These are phyloP conservation scores for Ophioceras dolichostomum DNA, from an alignment of 2,329 filamentous ascomycete species.

Conservation along the genomic window DNA sequence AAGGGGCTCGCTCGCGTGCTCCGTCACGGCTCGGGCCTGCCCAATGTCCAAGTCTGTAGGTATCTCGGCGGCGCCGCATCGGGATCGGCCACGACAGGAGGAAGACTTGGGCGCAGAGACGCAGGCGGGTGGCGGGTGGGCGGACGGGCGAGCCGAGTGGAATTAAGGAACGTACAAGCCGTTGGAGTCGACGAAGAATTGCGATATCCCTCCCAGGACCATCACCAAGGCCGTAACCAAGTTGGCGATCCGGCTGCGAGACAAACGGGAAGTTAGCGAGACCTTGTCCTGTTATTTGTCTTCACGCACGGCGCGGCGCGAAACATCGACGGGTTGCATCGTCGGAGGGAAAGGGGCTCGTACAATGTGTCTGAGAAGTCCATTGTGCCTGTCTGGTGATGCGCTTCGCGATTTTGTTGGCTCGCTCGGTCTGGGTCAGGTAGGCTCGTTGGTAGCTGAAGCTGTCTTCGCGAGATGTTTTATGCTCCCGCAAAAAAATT, in stretches of 20 bases:
- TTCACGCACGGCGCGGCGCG: too few relatives aligned
- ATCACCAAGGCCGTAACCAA: conserved; percentile 77
- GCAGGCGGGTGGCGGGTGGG: not conserved
- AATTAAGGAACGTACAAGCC: conserved; percentile 41
- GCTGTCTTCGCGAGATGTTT: not conserved
- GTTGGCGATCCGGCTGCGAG: conserved; percentile 79
- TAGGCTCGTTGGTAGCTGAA: too few relatives aligned
- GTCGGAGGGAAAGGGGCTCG: not conserved
- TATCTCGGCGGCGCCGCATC: too few relatives aligned
- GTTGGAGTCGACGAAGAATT: conserved; percentile 48
- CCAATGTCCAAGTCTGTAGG: too few relatives aligned
- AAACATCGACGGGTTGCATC: too few relatives aligned
- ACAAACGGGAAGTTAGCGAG: too few relatives aligned
- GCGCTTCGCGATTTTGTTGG: not conserved
- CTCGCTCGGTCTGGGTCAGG: not conserved
- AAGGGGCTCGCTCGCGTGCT: too few relatives aligned
- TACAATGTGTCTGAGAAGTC: conserved; percentile 3
- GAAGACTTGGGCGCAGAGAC: too few relatives aligned
- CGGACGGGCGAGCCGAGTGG: conserved; percentile 8
- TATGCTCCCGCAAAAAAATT: too few relatives aligned
- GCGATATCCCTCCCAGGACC: conserved; percentile 68
- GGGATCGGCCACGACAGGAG: too few relatives aligned
- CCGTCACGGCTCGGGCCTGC: too few relatives aligned
- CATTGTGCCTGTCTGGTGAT: not conserved
- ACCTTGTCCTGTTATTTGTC: too few relatives aligned